Evolutionary conservation across 768 basidiomycete species (phyloP), one percentile per base, ranked within the genome.

Genomic region (Mycena pura): DNA sequence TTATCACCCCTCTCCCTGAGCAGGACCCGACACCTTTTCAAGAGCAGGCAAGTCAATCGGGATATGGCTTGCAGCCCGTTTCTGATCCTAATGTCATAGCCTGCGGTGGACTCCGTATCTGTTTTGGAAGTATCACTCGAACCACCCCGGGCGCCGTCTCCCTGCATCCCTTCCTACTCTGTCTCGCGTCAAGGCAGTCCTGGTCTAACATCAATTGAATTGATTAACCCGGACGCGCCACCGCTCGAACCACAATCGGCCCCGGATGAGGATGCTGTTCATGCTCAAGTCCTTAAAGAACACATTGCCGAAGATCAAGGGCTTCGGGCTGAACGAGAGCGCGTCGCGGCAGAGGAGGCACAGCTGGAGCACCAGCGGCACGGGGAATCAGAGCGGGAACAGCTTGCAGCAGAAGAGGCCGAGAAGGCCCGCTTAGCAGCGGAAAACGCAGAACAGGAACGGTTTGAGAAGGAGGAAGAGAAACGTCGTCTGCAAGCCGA

Each of bases 151-250:
- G 58, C 58, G 5, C 52, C 36, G 36, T 60, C 58, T 17, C 68
- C 75, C 39, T 80, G 78, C 78, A 78, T 76, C 19, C 74, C 77
- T 28, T 79, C 79, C 25, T 79, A 80, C 57, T 78, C 79, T 10
- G 77, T 78, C 1, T 76, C 78, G 29, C 73, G 69, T 19, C 80
- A 81, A 62, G 79, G 79, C 22, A 77, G 71, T 46, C 71, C 72
- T 28, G 54, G 69, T 15, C 66, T 57, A 5, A 32, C 13, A 24
- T 39, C 65, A 28, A n/a, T 36, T 25, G 66, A 62, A 39, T 25
- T 57, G 56, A 24, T 19, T 34, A 27, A 50, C 31, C 10, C 32
- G 25, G 19, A n/a, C n/a, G 32, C 34, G 22, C 22, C 45, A 15
- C 32, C 31, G 14, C 13, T 36, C 13, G 48, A n/a, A n/a, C n/a